phyloP scores from a whole-genome alignment of 2,329 filamentous ascomycete genomes.

The Aspergillus sojae region DNA sequence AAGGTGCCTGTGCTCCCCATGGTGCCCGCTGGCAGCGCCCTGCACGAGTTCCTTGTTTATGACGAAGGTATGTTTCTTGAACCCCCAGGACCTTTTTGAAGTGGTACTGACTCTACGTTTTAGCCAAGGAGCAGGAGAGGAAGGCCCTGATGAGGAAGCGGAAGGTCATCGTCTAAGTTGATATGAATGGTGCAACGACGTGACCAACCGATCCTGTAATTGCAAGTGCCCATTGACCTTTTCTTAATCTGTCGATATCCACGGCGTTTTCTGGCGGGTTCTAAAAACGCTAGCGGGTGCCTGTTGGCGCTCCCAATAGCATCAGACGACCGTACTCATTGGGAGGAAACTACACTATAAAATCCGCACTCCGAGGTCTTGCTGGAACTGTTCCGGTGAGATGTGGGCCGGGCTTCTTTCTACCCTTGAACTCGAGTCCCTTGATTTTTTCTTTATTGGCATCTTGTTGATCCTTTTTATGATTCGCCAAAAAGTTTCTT shows the following conservation, averaged over 20 bases:
- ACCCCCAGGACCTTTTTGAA: neutral
- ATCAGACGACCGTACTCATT: conserved; percentile 1
- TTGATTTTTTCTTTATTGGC: conserved; percentile 14
- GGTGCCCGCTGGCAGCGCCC: conserved; percentile 83
- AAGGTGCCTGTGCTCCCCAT: conserved; percentile 87
- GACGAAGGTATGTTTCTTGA: conserved; percentile 65
- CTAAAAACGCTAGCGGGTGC: conserved; percentile 36
- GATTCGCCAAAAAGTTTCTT: conserved; percentile 20
- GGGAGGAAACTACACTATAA: neutral
- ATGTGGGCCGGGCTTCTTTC: neutral
- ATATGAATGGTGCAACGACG: conserved; percentile 22
- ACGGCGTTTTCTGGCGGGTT: conserved; percentile 43
- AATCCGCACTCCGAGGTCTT: neutral
- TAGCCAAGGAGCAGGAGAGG: conserved; percentile 69
- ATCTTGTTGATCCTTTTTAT: conserved; percentile 14
- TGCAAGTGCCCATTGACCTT: conserved; percentile 25
- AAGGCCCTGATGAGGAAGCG: conserved; percentile 68
- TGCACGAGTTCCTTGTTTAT: conserved; percentile 93
- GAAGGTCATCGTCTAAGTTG: conserved; percentile 39
- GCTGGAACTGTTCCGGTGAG: neutral
- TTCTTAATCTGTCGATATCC: conserved; percentile 44
- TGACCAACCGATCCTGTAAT: conserved; percentile 25
- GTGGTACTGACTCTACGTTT: conserved; percentile 15
- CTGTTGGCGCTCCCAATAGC: conserved; percentile 12
- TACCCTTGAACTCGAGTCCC: neutral